Evolutionary conservation across 306 rosid genomes (phyloP), one percentile per base, ranked within the genome.

Genomic region (Vicia sativa): DNA sequence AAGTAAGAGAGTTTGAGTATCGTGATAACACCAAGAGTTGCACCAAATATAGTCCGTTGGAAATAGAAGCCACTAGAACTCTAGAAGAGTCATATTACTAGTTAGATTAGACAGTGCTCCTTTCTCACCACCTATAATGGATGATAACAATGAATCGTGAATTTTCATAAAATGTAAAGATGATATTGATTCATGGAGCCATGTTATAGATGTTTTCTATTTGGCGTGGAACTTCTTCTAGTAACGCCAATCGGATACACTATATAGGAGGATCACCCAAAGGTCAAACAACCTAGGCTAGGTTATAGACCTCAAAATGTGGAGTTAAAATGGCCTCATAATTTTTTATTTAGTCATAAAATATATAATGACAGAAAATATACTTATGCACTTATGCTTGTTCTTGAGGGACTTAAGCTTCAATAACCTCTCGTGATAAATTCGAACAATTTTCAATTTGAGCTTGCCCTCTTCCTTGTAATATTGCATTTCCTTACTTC

Each of bases 1-100:
- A 95, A 75, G 78, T 90, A 61, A 87, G 91, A 73, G 97, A 90
- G 72, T 95, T 90, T 56, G 92, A 90, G 68, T 95, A 90, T 72
- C 78, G 78, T 10, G 62, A 46, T 14, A 84, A 74, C 79, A 70
- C 73, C 66, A 55, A 75, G 52, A 81, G 73, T 48, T 81, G 41
- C 76, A 70, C 78, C 74, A 63, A 9, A 54, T 74, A 76, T 69
- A 67, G 71, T 78, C 79, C 76, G 18, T 64, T 23, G 13, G 66
- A 82, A 52, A 56, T 73, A 71, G 95, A 89, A 79, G 56, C 84
- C 71, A 58, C 82, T 52, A 86, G 76, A 89, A 87, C 87, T 77
- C 82, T 81, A 12, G 95, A 95, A 49, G 95, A 95, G 83, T 90
- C 71, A 62, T 95, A 77, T 85, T 95, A 80, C 97, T 95, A 28